A percentile compares a stretch with the other conserved stretches of the same genome.
Evolutionary conservation across 2,329 filamentous ascomycete genomes (phyloP).

Genomic region (Gremmenia infestans): DNA sequence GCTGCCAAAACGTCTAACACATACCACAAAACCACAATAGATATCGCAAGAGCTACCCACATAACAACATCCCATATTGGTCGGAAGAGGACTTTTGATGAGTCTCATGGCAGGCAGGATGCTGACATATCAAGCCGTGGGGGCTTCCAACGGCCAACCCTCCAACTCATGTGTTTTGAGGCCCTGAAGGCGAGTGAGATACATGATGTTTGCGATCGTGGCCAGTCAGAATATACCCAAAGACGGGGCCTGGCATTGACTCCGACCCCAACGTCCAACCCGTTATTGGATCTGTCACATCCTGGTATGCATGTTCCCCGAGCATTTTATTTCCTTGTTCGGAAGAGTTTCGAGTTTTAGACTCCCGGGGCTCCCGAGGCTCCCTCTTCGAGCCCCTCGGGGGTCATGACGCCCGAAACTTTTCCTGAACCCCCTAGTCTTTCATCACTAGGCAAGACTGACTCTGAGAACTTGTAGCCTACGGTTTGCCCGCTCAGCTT

Average conservation of each 20-base stretch:
- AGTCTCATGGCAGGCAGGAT: conserved; percentile 6
- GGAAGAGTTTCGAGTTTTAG: too few species aligned
- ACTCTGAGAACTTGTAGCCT: conserved; percentile 33
- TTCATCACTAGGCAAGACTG: too few species aligned
- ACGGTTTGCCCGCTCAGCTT: conserved; percentile 55
- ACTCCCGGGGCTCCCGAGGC: too few species aligned
- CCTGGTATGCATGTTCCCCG: conserved; percentile 22
- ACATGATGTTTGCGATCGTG: conserved; percentile 28
- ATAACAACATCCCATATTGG: conserved; percentile 19
- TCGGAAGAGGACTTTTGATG: conserved; percentile 23
- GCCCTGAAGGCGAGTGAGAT: conserved; percentile 44
- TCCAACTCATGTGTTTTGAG: conserved; percentile 8
- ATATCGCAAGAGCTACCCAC: conserved; percentile 13
- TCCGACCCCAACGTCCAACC: conserved; percentile 46
- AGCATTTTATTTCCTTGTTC: too few species aligned
- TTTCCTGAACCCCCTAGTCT: too few species aligned
- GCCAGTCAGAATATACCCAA: conserved; percentile 52
- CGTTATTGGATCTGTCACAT: conserved; percentile 57
- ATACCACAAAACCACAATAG: conserved; percentile 23
- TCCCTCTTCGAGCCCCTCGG: too few species aligned
- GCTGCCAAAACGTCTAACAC: conserved; percentile 13
- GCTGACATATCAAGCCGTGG: conserved; percentile 13
- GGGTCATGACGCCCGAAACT: too few species aligned
- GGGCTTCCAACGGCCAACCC: conserved; percentile 16
- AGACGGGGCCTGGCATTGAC: conserved; percentile 47